A percentile compares a stretch with the other conserved stretches of the same genome.
Conservation (phyloP, 441 rosid genomes). For the Pelargonium citronellum region DNA sequence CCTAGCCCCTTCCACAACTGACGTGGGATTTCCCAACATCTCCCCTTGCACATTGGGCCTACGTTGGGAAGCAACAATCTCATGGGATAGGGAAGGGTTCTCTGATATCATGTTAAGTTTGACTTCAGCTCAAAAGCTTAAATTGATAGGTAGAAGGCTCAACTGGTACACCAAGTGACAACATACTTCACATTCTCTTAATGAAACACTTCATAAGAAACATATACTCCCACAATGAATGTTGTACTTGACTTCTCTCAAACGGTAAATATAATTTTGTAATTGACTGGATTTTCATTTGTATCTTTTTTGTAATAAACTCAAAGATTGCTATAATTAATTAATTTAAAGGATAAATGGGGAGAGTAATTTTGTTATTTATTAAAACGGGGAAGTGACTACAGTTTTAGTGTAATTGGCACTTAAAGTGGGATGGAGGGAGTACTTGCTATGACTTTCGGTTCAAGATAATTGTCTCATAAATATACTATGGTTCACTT, state of each 20-base stretch:
- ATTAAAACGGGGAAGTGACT: background rate
- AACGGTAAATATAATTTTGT: background rate
- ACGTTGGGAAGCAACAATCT: too few relatives aligned
- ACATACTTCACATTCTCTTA: too few relatives aligned
- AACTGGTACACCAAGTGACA: too few relatives aligned
- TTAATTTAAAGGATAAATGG: background rate
- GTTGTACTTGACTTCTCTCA: too few relatives aligned
- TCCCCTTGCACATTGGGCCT: too few relatives aligned
- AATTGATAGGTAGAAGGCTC: too few relatives aligned
- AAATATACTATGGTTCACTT: slow-evolving; percentile 5
- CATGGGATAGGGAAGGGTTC: too few relatives aligned
- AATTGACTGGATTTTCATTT: background rate
- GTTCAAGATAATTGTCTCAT: background rate
- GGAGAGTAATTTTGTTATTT: background rate
- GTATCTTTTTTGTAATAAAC: background rate
- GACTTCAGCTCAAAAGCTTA: background rate
- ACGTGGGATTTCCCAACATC: too few relatives aligned
- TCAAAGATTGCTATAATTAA: background rate
- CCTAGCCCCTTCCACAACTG: too few relatives aligned
- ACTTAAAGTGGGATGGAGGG: background rate
- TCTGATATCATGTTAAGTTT: too few relatives aligned
- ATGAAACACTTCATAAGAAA: background rate
- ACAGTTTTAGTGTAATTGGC: background rate
- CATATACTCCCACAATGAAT: too few relatives aligned
- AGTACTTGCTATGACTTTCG: background rate